These are phyloP conservation scores for Coemansia sp. DNA, from an alignment of 192 early-diverging fungal genomes.

Conservation along the genomic window DNA sequence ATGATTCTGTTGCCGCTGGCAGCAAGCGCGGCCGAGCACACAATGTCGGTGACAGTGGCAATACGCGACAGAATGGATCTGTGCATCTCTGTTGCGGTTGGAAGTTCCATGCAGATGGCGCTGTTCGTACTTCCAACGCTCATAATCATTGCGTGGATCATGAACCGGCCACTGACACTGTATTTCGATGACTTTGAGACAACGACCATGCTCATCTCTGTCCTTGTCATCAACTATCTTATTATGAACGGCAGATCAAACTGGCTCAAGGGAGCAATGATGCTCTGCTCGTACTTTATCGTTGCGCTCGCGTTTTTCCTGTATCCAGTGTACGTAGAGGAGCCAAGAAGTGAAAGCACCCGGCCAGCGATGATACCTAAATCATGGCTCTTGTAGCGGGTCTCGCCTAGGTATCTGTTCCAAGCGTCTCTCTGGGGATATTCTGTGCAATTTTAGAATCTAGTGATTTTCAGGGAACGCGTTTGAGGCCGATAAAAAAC, in stretches of 20 bases:
- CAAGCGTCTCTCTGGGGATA: background rate
- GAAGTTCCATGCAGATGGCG: conserved; percentile 86
- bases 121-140: conserved; percentile 72
- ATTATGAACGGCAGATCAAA: conserved; percentile 85
- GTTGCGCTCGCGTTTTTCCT: conserved; percentile 80
- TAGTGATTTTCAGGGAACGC: background rate
- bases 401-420: background rate
- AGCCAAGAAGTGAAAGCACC: conserved; percentile 8
- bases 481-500: background rate
- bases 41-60: conserved; percentile 80
- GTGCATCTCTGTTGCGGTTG: conserved; percentile 73
- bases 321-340: conserved; percentile 57
- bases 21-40: conserved; percentile 84
- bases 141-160: conserved; percentile 81
- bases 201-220: conserved; percentile 79
- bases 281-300: conserved; percentile 79
- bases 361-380: background rate
- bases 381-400: background rate
- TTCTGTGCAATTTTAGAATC: no score
- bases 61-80: conserved; percentile 89
- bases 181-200: conserved; percentile 86
- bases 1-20: conserved; percentile 90
- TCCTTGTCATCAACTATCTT: conserved; percentile 78
- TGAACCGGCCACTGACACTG: conserved; percentile 70
- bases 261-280: conserved; percentile 91